phyloP scores from a whole-genome alignment of 2,329 filamentous ascomycete genomes.

The Hymenoscyphus fraxineus region DNA sequence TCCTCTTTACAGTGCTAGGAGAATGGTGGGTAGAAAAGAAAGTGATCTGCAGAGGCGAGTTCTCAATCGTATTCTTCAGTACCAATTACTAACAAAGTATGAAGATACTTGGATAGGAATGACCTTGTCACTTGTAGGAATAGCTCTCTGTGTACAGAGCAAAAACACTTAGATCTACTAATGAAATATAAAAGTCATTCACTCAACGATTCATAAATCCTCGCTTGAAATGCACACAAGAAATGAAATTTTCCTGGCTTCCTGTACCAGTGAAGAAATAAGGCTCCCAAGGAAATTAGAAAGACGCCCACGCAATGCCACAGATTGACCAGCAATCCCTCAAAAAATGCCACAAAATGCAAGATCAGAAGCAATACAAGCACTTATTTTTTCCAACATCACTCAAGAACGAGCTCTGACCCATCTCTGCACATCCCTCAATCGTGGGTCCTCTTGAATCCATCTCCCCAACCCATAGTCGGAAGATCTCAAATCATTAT shows the following conservation, averaged over 20 bases:
- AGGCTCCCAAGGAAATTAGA: neutral
- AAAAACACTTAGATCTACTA: conserved; percentile 37
- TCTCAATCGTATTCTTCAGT: neutral
- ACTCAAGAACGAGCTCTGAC: conserved; percentile 41
- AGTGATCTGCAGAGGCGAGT: conserved; percentile 74
- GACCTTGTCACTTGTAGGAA: conserved; percentile 72
- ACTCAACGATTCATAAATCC: conserved; percentile 19
- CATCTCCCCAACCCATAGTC: conserved; percentile 57
- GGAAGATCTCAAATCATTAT: conserved; percentile 50
- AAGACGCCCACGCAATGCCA: conserved; percentile 20
- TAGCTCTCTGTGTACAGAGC: conserved; percentile 77
- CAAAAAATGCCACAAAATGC: conserved; percentile 7
- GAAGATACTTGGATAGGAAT: conserved; percentile 81
- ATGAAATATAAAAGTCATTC: conserved; percentile 9
- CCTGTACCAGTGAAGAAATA: conserved; percentile 15
- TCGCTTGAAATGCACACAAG: conserved; percentile 14
- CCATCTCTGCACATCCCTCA: conserved; percentile 57
- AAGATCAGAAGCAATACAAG: neutral
- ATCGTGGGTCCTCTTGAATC: conserved; percentile 59
- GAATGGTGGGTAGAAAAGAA: conserved; percentile 96
- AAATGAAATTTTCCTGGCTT: conserved; percentile 12
- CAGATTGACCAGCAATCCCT: neutral
- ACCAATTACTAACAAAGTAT: conserved; percentile 9
- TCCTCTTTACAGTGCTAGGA: conserved; percentile 90
- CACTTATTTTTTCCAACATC: neutral